These are phyloP conservation scores for Rhynchosporium agropyri DNA, from an alignment of 2,329 filamentous ascomycete genomes.

Conservation along the genomic window DNA sequence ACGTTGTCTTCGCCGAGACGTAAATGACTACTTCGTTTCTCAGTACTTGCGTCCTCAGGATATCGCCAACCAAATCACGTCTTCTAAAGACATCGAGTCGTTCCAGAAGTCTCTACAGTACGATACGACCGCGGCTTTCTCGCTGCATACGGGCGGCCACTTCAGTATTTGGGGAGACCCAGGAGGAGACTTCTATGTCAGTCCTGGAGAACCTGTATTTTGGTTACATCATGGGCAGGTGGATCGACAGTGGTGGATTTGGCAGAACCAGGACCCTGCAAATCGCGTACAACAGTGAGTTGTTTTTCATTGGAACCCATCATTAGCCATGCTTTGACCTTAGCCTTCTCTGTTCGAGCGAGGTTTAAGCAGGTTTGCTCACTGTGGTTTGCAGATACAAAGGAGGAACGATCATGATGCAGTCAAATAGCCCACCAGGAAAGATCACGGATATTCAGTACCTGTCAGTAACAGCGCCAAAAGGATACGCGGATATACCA, in stretches of 20 bases:
- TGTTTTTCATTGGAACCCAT: neutral
- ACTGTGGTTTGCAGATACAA: conserved; percentile 11
- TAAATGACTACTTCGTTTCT: conserved; percentile 33
- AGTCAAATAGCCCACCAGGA: conserved; percentile 23
- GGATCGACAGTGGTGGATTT: conserved; percentile 31
- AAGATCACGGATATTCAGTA: conserved; percentile 28
- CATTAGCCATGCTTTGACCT: no score
- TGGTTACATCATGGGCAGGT: conserved; percentile 24
- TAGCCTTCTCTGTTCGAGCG: no score
- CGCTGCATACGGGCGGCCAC: conserved; percentile 43
- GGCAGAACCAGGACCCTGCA: conserved; percentile 29
- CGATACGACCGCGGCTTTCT: conserved; percentile 37
- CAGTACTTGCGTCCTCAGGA: conserved; percentile 9
- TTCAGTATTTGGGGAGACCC: conserved; percentile 48
- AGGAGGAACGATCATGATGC: conserved; percentile 27
- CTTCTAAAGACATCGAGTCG: conserved; percentile 17
- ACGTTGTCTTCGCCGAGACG: conserved; percentile 48
- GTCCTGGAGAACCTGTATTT: conserved; percentile 18
- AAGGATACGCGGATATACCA: conserved; percentile 3
- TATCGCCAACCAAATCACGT: conserved; percentile 15
- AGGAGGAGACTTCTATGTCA: conserved; percentile 43
- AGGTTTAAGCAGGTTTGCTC: no score
- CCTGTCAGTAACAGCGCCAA: conserved; percentile 22
- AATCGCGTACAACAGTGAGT: conserved; percentile 23
- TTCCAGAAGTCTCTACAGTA: conserved; percentile 26